Conservation (phyloP, 2,329 filamentous ascomycete genomes). For the Xylariaceae sp. region DNA sequence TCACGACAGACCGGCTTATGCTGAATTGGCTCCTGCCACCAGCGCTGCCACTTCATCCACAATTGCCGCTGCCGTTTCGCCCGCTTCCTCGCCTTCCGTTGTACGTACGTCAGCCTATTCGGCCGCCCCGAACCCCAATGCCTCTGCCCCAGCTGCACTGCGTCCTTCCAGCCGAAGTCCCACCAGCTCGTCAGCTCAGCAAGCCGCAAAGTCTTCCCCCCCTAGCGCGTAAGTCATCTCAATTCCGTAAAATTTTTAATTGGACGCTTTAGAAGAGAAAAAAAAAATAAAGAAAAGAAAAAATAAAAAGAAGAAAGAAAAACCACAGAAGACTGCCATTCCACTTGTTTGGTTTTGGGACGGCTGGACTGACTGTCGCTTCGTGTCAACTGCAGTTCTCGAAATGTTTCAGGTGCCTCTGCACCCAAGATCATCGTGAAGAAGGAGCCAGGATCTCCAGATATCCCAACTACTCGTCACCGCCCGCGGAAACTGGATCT, state of each 20-base stretch:
- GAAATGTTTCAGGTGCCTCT: slow-evolving; percentile 52
- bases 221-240: slow-evolving; percentile 58
- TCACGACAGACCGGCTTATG: slow-evolving; percentile 63
- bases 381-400: slow-evolving; percentile 44
- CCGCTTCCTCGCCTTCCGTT: slow-evolving; percentile 47
- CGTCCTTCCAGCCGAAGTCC: slow-evolving; percentile 60
- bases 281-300: slow-evolving; percentile 2
- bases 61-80: slow-evolving; percentile 35
- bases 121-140: slow-evolving; percentile 45
- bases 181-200: slow-evolving; percentile 38
- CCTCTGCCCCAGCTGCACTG: slow-evolving; percentile 41
- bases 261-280: not conserved
- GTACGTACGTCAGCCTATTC: slow-evolving; percentile 45
- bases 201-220: slow-evolving; percentile 57
- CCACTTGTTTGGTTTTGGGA: not conserved
- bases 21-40: slow-evolving; percentile 52
- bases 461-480: slow-evolving; percentile 72
- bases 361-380: slow-evolving; percentile 30
- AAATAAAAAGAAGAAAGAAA: no score
- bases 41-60: slow-evolving; percentile 37
- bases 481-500: slow-evolving; percentile 78
- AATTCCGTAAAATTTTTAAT: not conserved
- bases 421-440: slow-evolving; percentile 87
- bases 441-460: slow-evolving; percentile 91
- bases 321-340: slow-evolving; percentile 2